A percentile compares a stretch with the other conserved stretches of the same genome.
phyloP scores from a whole-genome alignment of 1,284 basidiomycete genomes.

The Sanghuangporus baumii region DNA sequence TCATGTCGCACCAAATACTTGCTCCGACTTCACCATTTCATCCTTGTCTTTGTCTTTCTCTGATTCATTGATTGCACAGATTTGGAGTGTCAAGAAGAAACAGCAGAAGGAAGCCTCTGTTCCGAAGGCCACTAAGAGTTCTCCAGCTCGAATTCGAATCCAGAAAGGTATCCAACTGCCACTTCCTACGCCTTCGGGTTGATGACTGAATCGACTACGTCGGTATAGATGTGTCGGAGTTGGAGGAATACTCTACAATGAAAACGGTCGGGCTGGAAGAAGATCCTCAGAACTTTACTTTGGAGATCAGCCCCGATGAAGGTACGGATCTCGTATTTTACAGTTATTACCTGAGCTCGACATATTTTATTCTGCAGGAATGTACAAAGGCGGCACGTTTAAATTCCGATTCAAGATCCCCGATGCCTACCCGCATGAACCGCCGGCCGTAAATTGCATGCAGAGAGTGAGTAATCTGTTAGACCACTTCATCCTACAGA shows the following conservation, averaged over 20 bases:
- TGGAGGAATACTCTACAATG: conserved; percentile 96
- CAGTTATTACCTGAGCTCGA: neutral
- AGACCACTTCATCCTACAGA: neutral
- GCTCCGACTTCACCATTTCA: conserved; percentile 13
- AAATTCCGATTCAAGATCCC: conserved; percentile 94
- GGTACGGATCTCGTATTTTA: conserved; percentile 40
- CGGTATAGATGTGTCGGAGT: conserved; percentile 84
- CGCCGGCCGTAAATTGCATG: conserved; percentile 97
- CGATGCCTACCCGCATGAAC: conserved; percentile 98
- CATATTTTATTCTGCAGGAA: conserved; percentile 52
- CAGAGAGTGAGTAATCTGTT: conserved; percentile 64
- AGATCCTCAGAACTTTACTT: conserved; percentile 86
- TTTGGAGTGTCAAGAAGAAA: conserved; percentile 97
- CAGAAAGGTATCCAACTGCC: conserved; percentile 78
- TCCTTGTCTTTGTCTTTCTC: conserved; percentile 1
- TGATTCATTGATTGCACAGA: conserved; percentile 43
- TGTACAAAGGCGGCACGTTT: conserved; percentile 96
- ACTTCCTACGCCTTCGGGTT: neutral
- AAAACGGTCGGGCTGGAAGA: conserved; percentile 91
- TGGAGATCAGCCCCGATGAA: conserved; percentile 96
- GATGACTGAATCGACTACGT: neutral
- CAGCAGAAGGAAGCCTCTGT: conserved; percentile 65
- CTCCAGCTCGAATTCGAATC: conserved; percentile 94
- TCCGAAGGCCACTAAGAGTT: conserved; percentile 96
- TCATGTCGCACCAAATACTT: neutral